Evolutionary conservation across 371 early-diverging fungal genomes (phyloP), one percentile per base, ranked within the genome.

Genomic region (Mucor sp.): DNA sequence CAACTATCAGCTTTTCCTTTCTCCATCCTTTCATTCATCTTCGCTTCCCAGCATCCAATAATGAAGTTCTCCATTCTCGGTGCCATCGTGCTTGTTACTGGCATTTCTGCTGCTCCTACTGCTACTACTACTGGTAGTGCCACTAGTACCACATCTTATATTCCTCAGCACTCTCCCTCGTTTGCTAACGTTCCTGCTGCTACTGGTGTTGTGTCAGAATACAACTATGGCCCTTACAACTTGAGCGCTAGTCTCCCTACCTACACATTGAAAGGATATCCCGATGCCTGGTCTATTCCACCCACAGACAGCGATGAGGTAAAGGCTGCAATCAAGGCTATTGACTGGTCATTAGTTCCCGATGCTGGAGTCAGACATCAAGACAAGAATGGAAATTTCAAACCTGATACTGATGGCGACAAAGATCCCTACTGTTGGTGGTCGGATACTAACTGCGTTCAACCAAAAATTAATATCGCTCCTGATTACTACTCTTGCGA

Each of bases 371-470:
- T 70, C 25, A 62, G 66, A 63, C 64, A 63, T 19, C 63, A 63
- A 39, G 62, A 66, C 7, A 50, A 43, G 4, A 23, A 57, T 21
- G 70, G 74, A 17, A 63, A 59, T 19, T 66, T 60, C 9, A 23
- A 32, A 7, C 59, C 53, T 25, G 62, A 58, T 41, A 65, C 58
- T 3, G 67, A 72, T 47, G 67, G 67, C 15, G 37, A 47, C 6
- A 47, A 60, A 7, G 60, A 67, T 39, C 74, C 79, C n/a, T 69
- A 74, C 58, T 81, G 82, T 64, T 79, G 77, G 76, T 81, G 82
- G 82, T 72, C 77, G 5, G 72, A 75, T 50, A 74, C 72, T 17
- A 73, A 75, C 44, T 81, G 82, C 37, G 58, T 75, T 14, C 62
- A 60, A 19, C 82, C 82, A 27, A 81, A 79, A 65, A 79, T 69